Percentiles rank a stretch among this genome's conserved stretches.
Evolutionary conservation across 345 rosid species (phyloP).

Genomic region (Eucalyptus paniculata): DNA sequence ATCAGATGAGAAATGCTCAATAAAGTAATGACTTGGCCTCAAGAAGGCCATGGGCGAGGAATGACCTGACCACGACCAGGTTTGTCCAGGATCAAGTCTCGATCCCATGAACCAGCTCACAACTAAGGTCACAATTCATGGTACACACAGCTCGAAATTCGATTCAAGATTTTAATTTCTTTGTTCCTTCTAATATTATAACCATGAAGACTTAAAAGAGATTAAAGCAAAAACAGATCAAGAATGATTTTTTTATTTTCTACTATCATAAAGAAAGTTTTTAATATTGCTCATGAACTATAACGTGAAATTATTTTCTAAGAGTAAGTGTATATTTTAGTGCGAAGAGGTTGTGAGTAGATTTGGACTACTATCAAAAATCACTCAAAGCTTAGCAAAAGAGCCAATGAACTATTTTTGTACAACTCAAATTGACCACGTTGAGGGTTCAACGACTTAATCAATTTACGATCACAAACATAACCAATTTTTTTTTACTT

Average conservation of each 20-base stretch:
- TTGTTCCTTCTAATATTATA: not conserved
- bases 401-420: not conserved
- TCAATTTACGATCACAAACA: not conserved
- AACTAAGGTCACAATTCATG: not conserved
- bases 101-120: not conserved
- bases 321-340: not conserved
- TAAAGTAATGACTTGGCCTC: not conserved
- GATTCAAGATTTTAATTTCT: not conserved
- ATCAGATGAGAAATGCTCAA: not conserved
- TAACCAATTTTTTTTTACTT: no score
- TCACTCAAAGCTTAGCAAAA: not conserved
- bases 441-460: not conserved
- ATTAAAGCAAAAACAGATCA: no score
- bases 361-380: not conserved
- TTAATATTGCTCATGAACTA: not conserved
- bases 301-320: no score
- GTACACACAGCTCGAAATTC: not conserved
- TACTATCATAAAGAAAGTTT: not conserved
- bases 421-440: not conserved
- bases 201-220: not conserved
- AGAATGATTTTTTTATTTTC: not conserved
- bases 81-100: not conserved
- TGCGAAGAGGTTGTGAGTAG: not conserved
- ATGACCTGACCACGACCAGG: not conserved
- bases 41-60: not conserved